Base-by-base conservation (phyloP, 495 filamentous ascomycete genomes). In the Emericellopsis terricola region DNA sequence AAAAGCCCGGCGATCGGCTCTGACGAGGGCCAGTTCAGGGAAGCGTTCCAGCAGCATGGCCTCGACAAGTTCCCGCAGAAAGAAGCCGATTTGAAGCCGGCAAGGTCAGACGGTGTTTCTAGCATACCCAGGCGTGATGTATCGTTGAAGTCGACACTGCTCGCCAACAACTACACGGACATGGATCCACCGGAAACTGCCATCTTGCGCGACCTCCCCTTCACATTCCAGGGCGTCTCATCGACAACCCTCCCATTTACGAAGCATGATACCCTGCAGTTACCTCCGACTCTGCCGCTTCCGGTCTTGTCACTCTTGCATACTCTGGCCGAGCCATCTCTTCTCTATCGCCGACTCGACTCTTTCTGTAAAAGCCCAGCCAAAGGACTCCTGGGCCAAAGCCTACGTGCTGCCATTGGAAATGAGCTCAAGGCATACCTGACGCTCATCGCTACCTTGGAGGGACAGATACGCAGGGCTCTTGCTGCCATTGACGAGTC, bases 201-300 rank as follows among this genome's bases (percentile, higher is more conserved):
- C n/a, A 68, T 99, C 7, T 59, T 99, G 24, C 73, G 87, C 33
- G 85, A 93, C 50, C 64, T 96, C 4, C 89, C 91, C 1, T 99
- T 83, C 49, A 94, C 89, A 3, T 65, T 99, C 2, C 91, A 96
- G 50, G 91, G 91, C 3, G 61, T 96, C 14, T 89, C 84, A 7
- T 91, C 91, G 0, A 76, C 71, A 3, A 77, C 84, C 43, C 59
- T 99, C 8, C 69, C 73, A 4, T 94, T 96, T 43, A 46, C 65
- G 18, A 69, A 70, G 17, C 53, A 71, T 6, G 65, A 68, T 9
- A 68, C 63, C 11, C 52, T 87, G 34, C 75, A 78, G 38, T 52
- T 99, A 29, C 91, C 91, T 3, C 41, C 71, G 2, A 78, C 73
- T 3, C 60, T 96, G 11, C 83, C 91, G 3, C 58, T 82, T 4